These are phyloP conservation scores for Corymbia citriodora DNA, from an alignment of 441 rosid species.

Conservation along the genomic window DNA sequence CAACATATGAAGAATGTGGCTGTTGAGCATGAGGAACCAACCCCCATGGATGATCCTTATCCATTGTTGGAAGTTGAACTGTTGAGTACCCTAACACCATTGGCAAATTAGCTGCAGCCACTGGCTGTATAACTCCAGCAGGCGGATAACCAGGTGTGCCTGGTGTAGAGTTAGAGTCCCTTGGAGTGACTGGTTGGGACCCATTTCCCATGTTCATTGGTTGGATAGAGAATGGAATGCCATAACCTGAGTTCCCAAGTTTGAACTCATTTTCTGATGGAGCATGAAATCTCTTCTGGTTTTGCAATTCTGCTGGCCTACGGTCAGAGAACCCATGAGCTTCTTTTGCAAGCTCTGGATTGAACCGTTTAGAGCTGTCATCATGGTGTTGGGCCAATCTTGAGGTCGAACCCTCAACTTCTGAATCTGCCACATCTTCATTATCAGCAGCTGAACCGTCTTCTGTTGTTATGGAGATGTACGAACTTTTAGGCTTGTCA, in stretches of 20 bases:
- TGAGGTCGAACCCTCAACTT: conserved; percentile 72
- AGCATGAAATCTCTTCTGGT: conserved; percentile 39
- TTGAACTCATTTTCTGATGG: conserved; percentile 48
- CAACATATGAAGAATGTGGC: conserved; percentile 43
- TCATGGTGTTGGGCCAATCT: conserved; percentile 32
- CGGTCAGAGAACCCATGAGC: conserved; percentile 38
- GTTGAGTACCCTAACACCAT: conserved; percentile 68
- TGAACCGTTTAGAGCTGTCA: conserved; percentile 40
- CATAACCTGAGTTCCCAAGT: conserved; percentile 45
- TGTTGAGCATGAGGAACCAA: conserved; percentile 46
- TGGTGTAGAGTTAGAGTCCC: conserved; percentile 48
- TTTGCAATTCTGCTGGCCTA: conserved; percentile 27
- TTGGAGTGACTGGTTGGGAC: conserved; percentile 36
- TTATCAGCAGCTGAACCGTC: conserved; percentile 88
- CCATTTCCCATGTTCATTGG: conserved; percentile 40
- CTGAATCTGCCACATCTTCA: conserved; percentile 95
- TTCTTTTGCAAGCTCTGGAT: conserved; percentile 45
- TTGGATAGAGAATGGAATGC: conserved; percentile 51
- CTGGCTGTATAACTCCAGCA: conserved; percentile 31
- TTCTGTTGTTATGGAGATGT: conserved; percentile 61
- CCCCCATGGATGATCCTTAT: conserved; percentile 73
- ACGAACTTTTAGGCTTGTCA: conserved; percentile 56
- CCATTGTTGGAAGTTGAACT: conserved; percentile 75
- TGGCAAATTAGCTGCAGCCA: conserved; percentile 52
- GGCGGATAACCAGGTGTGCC: conserved; percentile 37